Conservation (phyloP, 1,284 basidiomycete genomes). For the Microbotryum scabiosae region DNA sequence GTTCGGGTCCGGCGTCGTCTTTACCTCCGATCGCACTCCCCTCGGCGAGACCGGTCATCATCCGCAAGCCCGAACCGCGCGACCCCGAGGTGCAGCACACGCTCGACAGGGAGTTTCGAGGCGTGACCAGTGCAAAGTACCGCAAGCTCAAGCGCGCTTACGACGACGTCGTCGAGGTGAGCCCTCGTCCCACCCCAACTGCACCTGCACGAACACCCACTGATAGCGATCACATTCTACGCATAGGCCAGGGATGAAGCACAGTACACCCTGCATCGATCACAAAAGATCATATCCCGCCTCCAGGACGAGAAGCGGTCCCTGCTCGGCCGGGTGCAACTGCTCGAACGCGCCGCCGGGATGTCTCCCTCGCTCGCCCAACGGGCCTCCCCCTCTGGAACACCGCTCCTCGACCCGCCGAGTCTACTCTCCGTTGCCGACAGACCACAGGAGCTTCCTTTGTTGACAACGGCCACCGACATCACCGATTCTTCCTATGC, state of each 20-base stretch:
- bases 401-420: slow-evolving; percentile 25
- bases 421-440: slow-evolving; percentile 20
- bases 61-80: neutral
- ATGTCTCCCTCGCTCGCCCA: slow-evolving; percentile 13
- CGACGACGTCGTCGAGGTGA: slow-evolving; percentile 11
- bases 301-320: slow-evolving; percentile 26
- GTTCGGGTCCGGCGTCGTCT: too few species aligned
- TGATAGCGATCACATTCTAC: neutral
- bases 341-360: slow-evolving; percentile 25
- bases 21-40: too few species aligned
- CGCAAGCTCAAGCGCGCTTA: slow-evolving; percentile 20
- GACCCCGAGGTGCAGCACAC: neutral
- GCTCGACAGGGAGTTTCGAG: slow-evolving; percentile 7
- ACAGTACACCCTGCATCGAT: slow-evolving; percentile 17
- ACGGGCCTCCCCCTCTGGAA: neutral
- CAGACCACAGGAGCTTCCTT: slow-evolving; percentile 7
- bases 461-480: slow-evolving; percentile 18
- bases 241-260: slow-evolving; percentile 21
- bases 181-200: neutral
- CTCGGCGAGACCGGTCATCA: too few species aligned
- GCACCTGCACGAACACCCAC: neutral
- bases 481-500: slow-evolving; percentile 20
- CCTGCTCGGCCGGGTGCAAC: slow-evolving; percentile 27
- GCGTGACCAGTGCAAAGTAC: slow-evolving; percentile 21
- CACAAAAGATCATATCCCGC: slow-evolving; percentile 26